These are phyloP conservation scores for Paraleonurus japonicus DNA, from an alignment of 257 asterid species.

Conservation along the genomic window DNA sequence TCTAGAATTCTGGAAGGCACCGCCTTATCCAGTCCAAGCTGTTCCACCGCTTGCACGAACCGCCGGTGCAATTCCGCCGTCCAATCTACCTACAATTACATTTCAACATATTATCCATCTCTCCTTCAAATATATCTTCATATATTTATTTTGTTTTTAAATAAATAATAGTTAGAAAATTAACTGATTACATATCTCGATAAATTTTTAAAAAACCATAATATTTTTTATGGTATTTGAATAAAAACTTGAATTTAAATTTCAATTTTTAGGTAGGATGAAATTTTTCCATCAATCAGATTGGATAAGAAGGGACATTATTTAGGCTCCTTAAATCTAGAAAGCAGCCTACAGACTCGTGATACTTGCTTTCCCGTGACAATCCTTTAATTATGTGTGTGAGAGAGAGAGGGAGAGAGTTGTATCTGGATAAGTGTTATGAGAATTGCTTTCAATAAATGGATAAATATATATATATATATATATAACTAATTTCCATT, in stretches of 20 bases:
- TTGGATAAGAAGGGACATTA: too few species aligned
- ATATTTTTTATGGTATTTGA: too few species aligned
- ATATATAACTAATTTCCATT: neutral
- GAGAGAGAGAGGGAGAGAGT: neutral
- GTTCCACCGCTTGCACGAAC: conserved; percentile 88
- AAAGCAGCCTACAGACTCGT: neutral
- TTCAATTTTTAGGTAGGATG: too few species aligned
- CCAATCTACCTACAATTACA: conserved; percentile 76
- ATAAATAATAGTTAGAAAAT: too few species aligned
- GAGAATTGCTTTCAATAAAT: neutral
- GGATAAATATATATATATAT: neutral
- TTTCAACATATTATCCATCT: too few species aligned
- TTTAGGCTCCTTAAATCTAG: neutral
- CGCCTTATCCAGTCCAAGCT: conserved; percentile 89
- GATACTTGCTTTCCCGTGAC: neutral
- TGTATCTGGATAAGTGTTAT: neutral
- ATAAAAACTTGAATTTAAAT: too few species aligned
- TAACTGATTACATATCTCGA: too few species aligned
- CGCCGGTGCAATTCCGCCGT: conserved; percentile 87
- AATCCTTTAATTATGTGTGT: neutral
- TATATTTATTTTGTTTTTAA: too few species aligned
- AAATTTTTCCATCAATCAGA: too few species aligned
- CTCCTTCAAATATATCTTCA: too few species aligned
- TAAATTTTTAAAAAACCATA: too few species aligned
- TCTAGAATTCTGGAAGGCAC: conserved; percentile 87